Evolutionary conservation across 495 filamentous ascomycete species (phyloP).

Genomic region (Polyplosphaeria fusca): DNA sequence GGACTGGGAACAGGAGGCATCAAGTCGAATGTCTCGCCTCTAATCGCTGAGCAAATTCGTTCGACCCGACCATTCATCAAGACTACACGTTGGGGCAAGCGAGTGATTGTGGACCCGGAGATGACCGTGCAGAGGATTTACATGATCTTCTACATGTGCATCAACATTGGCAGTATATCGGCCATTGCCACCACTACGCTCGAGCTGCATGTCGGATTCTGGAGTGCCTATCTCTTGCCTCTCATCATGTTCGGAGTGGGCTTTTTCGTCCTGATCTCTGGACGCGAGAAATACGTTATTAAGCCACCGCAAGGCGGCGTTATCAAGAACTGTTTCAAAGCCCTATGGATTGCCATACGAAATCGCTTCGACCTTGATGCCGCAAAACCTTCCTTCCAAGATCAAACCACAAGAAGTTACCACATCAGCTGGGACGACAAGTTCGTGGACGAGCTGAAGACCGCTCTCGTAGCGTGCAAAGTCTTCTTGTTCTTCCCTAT

Average conservation of each 20-base stretch:
- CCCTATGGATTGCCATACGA: constrained; percentile 58
- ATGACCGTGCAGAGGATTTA: constrained; percentile 72
- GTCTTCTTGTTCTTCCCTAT: constrained; percentile 56
- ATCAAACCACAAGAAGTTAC: constrained; percentile 36
- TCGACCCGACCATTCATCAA: constrained; percentile 54
- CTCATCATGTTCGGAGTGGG: constrained; percentile 58
- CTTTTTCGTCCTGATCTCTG: constrained; percentile 35
- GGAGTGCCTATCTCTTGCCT: constrained; percentile 70
- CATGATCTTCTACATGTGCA: constrained; percentile 63
- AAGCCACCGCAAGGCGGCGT: constrained; percentile 62
- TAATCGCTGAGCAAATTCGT: constrained; percentile 71
- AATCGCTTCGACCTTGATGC: constrained; percentile 60
- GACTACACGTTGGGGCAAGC: constrained; percentile 58
- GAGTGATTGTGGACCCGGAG: constrained; percentile 71
- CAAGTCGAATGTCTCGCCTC: constrained; percentile 66
- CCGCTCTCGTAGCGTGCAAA: constrained; percentile 51
- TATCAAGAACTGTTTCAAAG: constrained; percentile 60
- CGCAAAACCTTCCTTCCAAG: constrained; percentile 60
- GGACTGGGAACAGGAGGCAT: constrained; percentile 67
- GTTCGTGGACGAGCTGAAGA: constrained; percentile 48
- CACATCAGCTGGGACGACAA: constrained; percentile 47
- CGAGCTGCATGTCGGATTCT: constrained; percentile 68
- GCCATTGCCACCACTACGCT: constrained; percentile 62
- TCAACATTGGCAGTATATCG: constrained; percentile 72
- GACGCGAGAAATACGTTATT: constrained; percentile 57